Base-by-base conservation (phyloP, 768 basidiomycete genomes). In the Suillus spraguei region DNA sequence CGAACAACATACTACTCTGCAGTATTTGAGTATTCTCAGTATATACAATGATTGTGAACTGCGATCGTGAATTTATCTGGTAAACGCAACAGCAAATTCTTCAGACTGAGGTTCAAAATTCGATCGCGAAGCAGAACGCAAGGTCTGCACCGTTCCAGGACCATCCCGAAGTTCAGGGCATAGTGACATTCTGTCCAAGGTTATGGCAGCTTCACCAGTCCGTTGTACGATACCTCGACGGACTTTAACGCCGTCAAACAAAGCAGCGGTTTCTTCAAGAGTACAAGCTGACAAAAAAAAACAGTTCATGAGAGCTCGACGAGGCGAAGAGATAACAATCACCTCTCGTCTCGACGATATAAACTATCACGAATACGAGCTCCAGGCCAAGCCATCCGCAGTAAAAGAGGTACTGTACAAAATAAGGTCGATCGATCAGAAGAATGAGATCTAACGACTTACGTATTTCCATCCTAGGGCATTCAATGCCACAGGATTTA, bases 401-500 rank as follows among this genome's bases (percentile, higher is more conserved):
- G 67, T 88, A 83, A 14, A 84, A 83, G 33, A 89, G 72, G 64
- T 89, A 88, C 80, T 78, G 50, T 46, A 20, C 16, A 16, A 32
- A 52, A 16, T 28, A 36, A 33, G 3, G 49, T 52, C 24, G 17
- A 35, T 36, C 2, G 8, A 59, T 41, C 28, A 32, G 5, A 42
- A 6, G 28, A 55, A 58, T 35, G 4, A 36, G 28, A 60, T 59
- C 33, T 17, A 17, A 58, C 2, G 46, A 63, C 53, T 64, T 39
- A 72, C 63, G 62, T 86, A 86, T 77, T 81, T 80, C 85, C 85
- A 86, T 8, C 78, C 78, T 13, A 86, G 66, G 0, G 71, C 69
- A 5, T 79, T 75, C 28, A 94, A 76, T 1, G 91, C 92, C 78
- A 87, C 85, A 10, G 92, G 90, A 68, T 93, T 93, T 56, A 91